phyloP scores from a whole-genome alignment of 768 basidiomycete species.

The Suillus decipiens region DNA sequence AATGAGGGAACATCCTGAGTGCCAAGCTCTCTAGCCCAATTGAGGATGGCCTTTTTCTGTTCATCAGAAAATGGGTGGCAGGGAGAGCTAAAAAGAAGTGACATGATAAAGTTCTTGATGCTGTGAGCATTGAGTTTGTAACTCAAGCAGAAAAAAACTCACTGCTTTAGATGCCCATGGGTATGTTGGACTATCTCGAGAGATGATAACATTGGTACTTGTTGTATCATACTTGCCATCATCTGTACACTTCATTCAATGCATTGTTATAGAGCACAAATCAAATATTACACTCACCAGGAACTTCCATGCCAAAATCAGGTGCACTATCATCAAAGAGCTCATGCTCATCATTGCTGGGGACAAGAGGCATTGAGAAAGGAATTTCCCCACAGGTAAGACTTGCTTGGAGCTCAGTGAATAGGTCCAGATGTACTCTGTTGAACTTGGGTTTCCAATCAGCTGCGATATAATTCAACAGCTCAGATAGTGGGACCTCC shows the following conservation, averaged over 20 bases:
- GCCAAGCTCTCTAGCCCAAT: not conserved
- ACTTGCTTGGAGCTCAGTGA: not conserved
- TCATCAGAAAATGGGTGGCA: too few relatives aligned
- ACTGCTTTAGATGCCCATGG: not conserved
- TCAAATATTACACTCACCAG: not conserved
- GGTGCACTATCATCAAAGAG: not conserved
- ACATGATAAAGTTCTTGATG: not conserved
- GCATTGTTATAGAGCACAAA: not conserved
- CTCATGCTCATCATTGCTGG: not conserved
- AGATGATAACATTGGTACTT: not conserved
- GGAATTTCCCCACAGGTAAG: not conserved
- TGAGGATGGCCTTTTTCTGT: not conserved
- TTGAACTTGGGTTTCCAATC: not conserved
- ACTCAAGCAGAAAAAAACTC: not conserved
- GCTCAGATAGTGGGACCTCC: not conserved
- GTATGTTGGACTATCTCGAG: not conserved
- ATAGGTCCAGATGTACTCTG: not conserved
- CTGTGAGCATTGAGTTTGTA: not conserved
- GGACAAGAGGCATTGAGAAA: not conserved
- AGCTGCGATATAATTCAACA: not conserved
- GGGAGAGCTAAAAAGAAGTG: not conserved
- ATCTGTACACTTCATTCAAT: not conserved
- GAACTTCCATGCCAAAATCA: not conserved
- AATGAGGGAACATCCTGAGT: not conserved
- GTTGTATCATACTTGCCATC: not conserved